These are phyloP conservation scores for Mrakia blollopis DNA, from an alignment of 768 basidiomycete genomes.

Conservation along the genomic window DNA sequence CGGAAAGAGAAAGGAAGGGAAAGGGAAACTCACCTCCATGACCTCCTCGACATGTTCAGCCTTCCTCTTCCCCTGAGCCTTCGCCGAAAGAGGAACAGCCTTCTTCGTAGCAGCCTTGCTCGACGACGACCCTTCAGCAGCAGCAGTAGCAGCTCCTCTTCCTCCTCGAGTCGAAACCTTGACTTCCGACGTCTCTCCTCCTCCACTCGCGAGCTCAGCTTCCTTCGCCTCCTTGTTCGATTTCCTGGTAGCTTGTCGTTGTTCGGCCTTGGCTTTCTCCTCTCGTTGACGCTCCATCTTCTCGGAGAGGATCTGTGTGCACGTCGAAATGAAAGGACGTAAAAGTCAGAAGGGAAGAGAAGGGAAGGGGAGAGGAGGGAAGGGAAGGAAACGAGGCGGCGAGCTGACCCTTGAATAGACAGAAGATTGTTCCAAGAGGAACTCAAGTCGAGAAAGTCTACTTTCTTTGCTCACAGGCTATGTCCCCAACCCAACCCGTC, in stretches of 20 bases:
- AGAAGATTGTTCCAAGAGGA: constrained; percentile 68
- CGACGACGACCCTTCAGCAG: constrained; percentile 23
- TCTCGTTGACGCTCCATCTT: constrained; percentile 59
- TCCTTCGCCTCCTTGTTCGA: constrained; percentile 42
- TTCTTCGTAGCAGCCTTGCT: constrained; percentile 35
- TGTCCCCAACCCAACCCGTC: neutral
- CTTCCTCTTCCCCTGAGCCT: constrained; percentile 38
- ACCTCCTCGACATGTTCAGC: constrained; percentile 26
- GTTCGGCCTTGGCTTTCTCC: constrained; percentile 39
- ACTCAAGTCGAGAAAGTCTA: constrained; percentile 50
- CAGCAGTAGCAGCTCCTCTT: neutral
- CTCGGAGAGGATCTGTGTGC: constrained; percentile 54
- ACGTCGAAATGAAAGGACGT: neutral
- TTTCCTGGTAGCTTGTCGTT: constrained; percentile 36
- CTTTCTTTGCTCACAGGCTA: neutral
- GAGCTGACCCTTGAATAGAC: constrained; percentile 56
- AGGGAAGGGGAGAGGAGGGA: neutral
- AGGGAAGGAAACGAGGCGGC: neutral
- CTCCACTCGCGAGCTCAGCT: constrained; percentile 6
- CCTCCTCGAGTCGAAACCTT: constrained; percentile 31
- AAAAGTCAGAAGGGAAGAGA: neutral
- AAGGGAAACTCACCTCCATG: constrained; percentile 4
- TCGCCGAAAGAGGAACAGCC: constrained; percentile 32
- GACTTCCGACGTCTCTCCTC: constrained; percentile 28
- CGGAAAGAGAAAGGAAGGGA: neutral